Evolutionary conservation across 2,329 filamentous ascomycete species (phyloP).

Genomic region (Westerdykella aurantiaca): DNA sequence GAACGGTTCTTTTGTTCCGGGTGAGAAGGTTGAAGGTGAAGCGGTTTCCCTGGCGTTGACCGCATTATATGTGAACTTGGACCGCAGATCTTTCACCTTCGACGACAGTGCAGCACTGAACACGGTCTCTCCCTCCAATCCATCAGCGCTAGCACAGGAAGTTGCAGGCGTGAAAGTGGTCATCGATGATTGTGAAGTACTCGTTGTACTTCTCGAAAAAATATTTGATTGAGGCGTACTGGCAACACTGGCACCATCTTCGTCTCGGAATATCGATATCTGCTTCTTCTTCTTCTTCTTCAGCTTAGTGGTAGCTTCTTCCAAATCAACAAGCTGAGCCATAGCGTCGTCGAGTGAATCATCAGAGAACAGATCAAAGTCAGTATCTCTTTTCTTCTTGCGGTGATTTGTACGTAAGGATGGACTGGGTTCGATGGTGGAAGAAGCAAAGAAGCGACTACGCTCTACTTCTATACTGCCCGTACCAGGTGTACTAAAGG

Average conservation of each 20-base stretch:
- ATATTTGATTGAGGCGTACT: conserved; percentile 26
- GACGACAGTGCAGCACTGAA: conserved; percentile 23
- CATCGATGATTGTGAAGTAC: conserved; percentile 22
- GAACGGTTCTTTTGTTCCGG: too few relatives aligned
- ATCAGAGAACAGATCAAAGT: conserved; percentile 46
- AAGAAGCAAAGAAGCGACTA: conserved; percentile 43
- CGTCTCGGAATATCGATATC: conserved; percentile 29
- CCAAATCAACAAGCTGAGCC: conserved; percentile 31
- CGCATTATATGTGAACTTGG: conserved; percentile 26
- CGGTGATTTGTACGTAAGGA: conserved; percentile 34
- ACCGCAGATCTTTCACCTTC: conserved; percentile 25
- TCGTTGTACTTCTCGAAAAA: conserved; percentile 13
- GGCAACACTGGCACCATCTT: conserved; percentile 9
- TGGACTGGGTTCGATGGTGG: conserved; percentile 36
- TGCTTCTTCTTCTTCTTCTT: conserved; percentile 23
- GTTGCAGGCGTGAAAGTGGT: conserved; percentile 29
- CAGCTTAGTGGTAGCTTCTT: conserved; percentile 23
- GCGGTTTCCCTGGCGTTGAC: conserved; percentile 1
- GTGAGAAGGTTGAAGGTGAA: not conserved
- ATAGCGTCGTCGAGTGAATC: conserved; percentile 44
- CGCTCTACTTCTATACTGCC: conserved; percentile 26
- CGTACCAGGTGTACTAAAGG: conserved; percentile 22
- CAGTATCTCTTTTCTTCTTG: conserved; percentile 28
- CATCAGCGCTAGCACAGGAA: conserved; percentile 17
- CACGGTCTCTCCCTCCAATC: conserved; percentile 15